phyloP scores from a whole-genome alignment of 352 stramenopile genomes.

The Pythium sukuiense region DNA sequence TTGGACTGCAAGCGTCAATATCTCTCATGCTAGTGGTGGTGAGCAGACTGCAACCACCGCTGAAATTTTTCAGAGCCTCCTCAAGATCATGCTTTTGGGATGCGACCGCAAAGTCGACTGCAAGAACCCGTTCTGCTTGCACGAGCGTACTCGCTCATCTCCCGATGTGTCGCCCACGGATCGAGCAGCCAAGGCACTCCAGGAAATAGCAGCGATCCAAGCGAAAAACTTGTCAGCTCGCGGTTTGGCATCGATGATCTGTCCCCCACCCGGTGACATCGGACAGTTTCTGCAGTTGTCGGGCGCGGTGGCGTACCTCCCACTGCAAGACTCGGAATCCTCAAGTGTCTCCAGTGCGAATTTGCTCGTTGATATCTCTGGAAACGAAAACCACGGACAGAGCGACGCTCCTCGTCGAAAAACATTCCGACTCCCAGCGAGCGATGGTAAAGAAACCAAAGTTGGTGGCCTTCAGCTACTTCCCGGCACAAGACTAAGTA shows the following conservation, averaged over 20 bases:
- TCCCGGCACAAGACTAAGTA: conserved; percentile 25
- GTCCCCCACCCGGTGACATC: conserved; percentile 32
- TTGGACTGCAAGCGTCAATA: background rate
- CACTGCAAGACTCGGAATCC: conserved; percentile 49
- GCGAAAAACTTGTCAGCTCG: conserved; percentile 34
- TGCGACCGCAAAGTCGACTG: conserved; percentile 24
- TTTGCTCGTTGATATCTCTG: conserved; percentile 54
- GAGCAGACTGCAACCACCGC: background rate
- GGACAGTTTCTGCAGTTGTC: conserved; percentile 44
- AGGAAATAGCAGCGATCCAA: conserved; percentile 42
- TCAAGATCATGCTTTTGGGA: conserved; percentile 18
- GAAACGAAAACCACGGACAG: conserved; percentile 39
- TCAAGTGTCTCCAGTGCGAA: conserved; percentile 5
- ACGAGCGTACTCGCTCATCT: conserved; percentile 1
- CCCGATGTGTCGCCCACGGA: conserved; percentile 40
- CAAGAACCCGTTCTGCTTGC: conserved; percentile 47
- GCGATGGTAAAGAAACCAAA: conserved; percentile 12
- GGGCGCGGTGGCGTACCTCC: conserved; percentile 49
- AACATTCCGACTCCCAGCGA: conserved; percentile 44
- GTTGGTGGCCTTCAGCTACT: conserved; percentile 46
- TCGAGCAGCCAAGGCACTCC: conserved; percentile 46
- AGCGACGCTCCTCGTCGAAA: conserved; percentile 51
- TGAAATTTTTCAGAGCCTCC: conserved; percentile 10
- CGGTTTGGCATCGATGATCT: conserved; percentile 45
- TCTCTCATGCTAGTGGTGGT: background rate